Base-by-base conservation (phyloP, 306 rosid species). In the Astragalus glycyphyllos region DNA sequence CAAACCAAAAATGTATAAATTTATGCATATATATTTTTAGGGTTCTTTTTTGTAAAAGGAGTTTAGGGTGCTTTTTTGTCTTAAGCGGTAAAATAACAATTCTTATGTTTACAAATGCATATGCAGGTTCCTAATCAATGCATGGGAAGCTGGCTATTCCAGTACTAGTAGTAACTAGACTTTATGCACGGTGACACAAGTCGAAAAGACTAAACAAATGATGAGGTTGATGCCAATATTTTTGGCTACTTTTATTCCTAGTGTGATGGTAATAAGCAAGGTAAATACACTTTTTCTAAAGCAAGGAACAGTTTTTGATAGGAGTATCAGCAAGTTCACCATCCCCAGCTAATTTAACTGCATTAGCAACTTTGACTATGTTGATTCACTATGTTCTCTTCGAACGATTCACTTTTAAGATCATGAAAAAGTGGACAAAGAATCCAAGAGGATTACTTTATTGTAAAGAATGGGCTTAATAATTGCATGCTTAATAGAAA, bases 151-250 rank as follows among this genome's bases (percentile, higher is more conserved):
- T 4, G 77, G 47, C 31, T 37, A n/a, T n/a, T n/a, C 84, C 20
- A 75, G 38, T 34, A 75, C 72, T 41, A 70, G 82, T 66, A 50
- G 65, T 62, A 83, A 81, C 11, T 86, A 93, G 96, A 73, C 41
- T 75, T 80, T 77, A 50, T 86, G 96, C 63, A 57, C 87, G 1
- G 88, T 88, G 37, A 92, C 91, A 7, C 91, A 90, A 82, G 97
- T 88, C 1, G 96, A 92, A 66, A 96, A 92, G 78, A 90, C 97
- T 2, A 90, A 88, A 70, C 96, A 90, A 77, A 92, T 90, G 82
- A 40, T 85, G 8, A 88, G 69, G 65, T 79, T 92, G 92, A 42
- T 88, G 0, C 96, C 97, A 1, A 74, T 92, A 69, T 69, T 88
- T 71, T 14, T 79, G 26, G 92, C 84, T 2, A 84, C 97, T 41